Percentiles rank a stretch among this genome's conserved stretches.
phyloP scores from a whole-genome alignment of 2,329 filamentous ascomycete genomes.

The Aspergillus hiratsukae region DNA sequence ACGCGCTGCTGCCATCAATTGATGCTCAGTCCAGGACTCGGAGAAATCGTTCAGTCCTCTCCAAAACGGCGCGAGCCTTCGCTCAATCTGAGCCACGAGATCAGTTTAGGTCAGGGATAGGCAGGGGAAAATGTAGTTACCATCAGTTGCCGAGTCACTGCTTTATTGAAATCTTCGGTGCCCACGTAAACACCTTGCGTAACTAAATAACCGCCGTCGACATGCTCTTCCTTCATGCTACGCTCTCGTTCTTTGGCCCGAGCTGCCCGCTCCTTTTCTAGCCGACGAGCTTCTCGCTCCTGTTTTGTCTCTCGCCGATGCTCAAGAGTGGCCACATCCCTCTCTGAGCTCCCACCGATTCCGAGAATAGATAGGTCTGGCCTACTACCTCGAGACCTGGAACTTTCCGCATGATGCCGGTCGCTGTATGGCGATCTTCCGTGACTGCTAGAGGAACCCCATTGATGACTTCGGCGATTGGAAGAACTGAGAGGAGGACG shows the following conservation, averaged over 20 bases:
- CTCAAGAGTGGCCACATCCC: slow-evolving; percentile 50
- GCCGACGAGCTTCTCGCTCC: slow-evolving; percentile 79
- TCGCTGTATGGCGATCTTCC: slow-evolving; percentile 28
- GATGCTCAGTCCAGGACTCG: slow-evolving; percentile 86
- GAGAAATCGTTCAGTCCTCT: slow-evolving; percentile 85
- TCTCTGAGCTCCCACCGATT: slow-evolving; percentile 47
- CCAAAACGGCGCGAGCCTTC: slow-evolving; percentile 92
- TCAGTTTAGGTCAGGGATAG: slow-evolving; percentile 14
- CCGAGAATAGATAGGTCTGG: slow-evolving; percentile 58
- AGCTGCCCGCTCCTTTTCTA: slow-evolving; percentile 73
- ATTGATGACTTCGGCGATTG: slow-evolving; percentile 28
- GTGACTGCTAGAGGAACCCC: slow-evolving; percentile 24
- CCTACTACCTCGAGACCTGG: slow-evolving; percentile 50
- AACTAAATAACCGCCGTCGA: slow-evolving; percentile 91
- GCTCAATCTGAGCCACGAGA: slow-evolving; percentile 69
- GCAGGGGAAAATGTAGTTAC: slow-evolving; percentile 48
- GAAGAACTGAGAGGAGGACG: slow-evolving; percentile 28
- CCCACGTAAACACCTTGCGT: slow-evolving; percentile 93
- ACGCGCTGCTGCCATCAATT: slow-evolving; percentile 85
- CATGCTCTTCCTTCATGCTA: slow-evolving; percentile 85
- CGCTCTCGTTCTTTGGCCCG: slow-evolving; percentile 80
- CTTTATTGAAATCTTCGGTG: slow-evolving; percentile 87
- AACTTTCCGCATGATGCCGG: slow-evolving; percentile 33
- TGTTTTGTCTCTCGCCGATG: slow-evolving; percentile 80
- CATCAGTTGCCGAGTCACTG: slow-evolving; percentile 82